Percentiles rank a stretch among this genome's conserved stretches.
Conservation (phyloP, 805 yeast genomes). For the Yamadazyma philogaea region DNA sequence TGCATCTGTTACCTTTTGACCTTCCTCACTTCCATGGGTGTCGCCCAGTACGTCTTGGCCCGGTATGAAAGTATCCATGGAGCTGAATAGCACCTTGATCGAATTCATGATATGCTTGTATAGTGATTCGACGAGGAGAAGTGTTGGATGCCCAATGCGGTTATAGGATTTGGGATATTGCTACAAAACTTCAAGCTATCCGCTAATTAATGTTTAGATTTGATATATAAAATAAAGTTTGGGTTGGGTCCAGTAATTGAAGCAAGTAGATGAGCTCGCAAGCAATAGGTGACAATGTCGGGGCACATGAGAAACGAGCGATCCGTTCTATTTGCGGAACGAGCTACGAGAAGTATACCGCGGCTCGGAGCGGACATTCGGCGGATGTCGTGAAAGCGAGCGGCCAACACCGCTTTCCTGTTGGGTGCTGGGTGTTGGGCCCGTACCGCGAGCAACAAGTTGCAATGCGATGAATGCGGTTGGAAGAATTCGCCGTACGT, state of each 20-base stretch:
- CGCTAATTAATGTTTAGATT: no score
- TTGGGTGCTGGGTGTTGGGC: not conserved
- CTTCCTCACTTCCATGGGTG: not conserved
- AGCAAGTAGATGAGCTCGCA: not conserved
- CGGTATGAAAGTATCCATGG: constrained; percentile 27
- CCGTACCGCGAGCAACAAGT: not conserved
- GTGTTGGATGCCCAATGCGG: no score
- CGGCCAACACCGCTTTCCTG: not conserved
- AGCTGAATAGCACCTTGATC: constrained; percentile 31
- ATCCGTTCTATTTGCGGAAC: not conserved
- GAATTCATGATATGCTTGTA: constrained; percentile 28
- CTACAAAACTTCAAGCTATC: no score
- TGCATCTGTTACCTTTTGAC: not conserved
- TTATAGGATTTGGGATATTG: no score
- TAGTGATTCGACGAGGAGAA: not conserved
- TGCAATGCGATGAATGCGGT: not conserved
- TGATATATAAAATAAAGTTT: no score
- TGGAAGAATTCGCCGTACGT: no score
- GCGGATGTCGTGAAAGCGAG: no score
- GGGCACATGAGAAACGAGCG: not conserved
- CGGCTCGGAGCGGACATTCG: no score
- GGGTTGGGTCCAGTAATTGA: no score
- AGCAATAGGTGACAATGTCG: not conserved
- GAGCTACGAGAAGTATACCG: no score
- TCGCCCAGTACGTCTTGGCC: not conserved